phyloP scores from a whole-genome alignment of 768 basidiomycete genomes.

The Stropharia rugosoannulata region DNA sequence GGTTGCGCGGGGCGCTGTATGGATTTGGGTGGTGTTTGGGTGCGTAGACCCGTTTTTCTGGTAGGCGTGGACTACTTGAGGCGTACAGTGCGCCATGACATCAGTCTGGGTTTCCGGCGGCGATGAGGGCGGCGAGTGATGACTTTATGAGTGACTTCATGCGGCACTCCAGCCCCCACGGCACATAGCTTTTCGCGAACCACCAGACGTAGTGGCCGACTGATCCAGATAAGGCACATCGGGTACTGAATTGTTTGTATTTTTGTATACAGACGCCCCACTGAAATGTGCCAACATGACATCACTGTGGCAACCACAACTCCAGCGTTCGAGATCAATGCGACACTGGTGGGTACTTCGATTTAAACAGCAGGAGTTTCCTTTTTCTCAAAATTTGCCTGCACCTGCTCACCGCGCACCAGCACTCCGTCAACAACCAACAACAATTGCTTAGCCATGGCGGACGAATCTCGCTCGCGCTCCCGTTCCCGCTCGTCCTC shows the following conservation, averaged over 20 bases:
- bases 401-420: background rate
- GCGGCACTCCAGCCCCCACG: too few species aligned
- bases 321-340: too few species aligned
- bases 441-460: slow-evolving; percentile 5
- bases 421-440: background rate
- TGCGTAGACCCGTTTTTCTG: background rate
- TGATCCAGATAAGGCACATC: too few species aligned
- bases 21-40: background rate
- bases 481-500: slow-evolving; percentile 15
- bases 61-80: background rate
- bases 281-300: too few species aligned
- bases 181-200: too few species aligned
- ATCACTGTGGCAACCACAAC: too few species aligned
- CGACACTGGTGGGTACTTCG: background rate
- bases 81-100: background rate
- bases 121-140: background rate
- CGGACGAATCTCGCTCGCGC: slow-evolving; percentile 14
- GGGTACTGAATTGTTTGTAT: too few species aligned
- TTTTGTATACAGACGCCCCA: too few species aligned
- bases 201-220: too few species aligned
- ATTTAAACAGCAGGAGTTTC: background rate
- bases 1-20: background rate
- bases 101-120: background rate
- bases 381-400: background rate
- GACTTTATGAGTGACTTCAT: background rate